These are phyloP conservation scores for Effrenium voratum DNA, from an alignment of 73 alveolate species.

Conservation along the genomic window DNA sequence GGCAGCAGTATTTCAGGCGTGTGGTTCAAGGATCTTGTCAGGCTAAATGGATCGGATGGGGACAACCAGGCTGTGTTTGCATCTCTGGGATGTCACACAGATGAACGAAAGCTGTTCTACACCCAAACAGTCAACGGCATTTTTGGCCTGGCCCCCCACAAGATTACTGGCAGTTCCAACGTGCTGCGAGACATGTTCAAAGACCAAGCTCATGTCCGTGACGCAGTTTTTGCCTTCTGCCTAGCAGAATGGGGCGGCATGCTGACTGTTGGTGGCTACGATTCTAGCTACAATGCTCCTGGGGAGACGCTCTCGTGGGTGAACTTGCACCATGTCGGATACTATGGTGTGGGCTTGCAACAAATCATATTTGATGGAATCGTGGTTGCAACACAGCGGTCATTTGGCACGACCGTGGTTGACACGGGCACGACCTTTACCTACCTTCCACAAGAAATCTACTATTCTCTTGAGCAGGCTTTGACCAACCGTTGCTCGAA, in stretches of 20 bases:
- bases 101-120: conserved; percentile 55
- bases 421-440: conserved; percentile 59
- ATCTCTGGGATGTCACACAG: conserved; percentile 49
- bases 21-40: conserved; percentile 72
- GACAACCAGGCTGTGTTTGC: conserved; percentile 60
- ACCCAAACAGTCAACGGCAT: conserved; percentile 87
- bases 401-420: conserved; percentile 12
- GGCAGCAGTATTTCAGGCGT: conserved; percentile 63
- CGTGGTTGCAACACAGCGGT: background rate
- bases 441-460: background rate
- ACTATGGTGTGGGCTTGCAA: background rate
- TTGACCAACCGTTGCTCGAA: too few relatives aligned
- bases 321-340: conserved; percentile 44
- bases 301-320: conserved; percentile 25
- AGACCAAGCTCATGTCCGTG: conserved; percentile 60
- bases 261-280: conserved; percentile 88
- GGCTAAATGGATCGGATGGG: conserved; percentile 66
- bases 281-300: conserved; percentile 9
- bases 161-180: conserved; percentile 62
- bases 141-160: conserved; percentile 75
- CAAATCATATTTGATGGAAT: background rate
- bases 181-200: conserved; percentile 30
- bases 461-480: too few relatives aligned
- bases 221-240: conserved; percentile 60
- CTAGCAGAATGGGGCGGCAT: conserved; percentile 85